Evolutionary conservation across 768 basidiomycete species (phyloP).

Genomic region (Hericium erinaceus): DNA sequence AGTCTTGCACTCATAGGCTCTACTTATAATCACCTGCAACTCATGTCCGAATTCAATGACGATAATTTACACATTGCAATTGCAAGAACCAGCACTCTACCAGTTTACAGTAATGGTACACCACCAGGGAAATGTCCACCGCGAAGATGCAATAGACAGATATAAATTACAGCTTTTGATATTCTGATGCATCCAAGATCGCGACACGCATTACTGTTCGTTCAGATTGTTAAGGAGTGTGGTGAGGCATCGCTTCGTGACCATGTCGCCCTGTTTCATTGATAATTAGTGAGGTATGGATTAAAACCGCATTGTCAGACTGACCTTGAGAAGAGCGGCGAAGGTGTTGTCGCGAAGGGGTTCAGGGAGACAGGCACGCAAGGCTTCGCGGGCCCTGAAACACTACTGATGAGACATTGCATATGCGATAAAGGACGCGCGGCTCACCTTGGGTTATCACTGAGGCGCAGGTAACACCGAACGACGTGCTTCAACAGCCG

Average conservation of each 20-base stretch:
- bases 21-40: too few species aligned
- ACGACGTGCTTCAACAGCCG: conserved; percentile 96
- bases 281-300: neutral
- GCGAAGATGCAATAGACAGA: too few species aligned
- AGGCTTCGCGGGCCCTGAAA: conserved; percentile 83
- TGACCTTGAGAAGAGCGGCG: conserved; percentile 78
- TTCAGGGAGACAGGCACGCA: conserved; percentile 92
- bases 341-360: conserved; percentile 93
- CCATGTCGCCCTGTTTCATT: conserved; percentile 77
- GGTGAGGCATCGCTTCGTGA: conserved; percentile 90
- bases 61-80: too few species aligned
- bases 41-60: too few species aligned
- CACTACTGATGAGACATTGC: conserved; percentile 4
- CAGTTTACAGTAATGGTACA: too few species aligned
- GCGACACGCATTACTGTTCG: conserved; percentile 26
- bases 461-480: conserved; percentile 89
- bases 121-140: too few species aligned
- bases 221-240: conserved; percentile 84
- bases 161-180: too few species aligned
- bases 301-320: conserved; percentile 9
- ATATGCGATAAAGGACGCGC: conserved; percentile 1
- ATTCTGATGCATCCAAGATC: too few species aligned
- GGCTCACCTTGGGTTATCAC: conserved; percentile 86
- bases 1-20: too few species aligned
- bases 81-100: too few species aligned